These are phyloP conservation scores for Eucalyptus paniculata DNA, from an alignment of 345 rosid genomes.

Conservation along the genomic window DNA sequence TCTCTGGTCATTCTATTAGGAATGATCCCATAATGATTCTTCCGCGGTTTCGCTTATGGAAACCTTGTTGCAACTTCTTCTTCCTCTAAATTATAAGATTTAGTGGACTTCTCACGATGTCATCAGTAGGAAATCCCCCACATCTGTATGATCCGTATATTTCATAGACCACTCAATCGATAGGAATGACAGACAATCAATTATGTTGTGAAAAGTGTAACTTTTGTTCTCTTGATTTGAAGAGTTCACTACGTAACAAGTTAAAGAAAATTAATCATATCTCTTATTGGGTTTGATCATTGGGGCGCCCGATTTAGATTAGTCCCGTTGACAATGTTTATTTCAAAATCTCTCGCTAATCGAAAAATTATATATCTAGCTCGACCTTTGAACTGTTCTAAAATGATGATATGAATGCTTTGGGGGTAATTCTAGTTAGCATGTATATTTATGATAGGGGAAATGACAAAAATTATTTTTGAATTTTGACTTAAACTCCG, in stretches of 20 bases:
- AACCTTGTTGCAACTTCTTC: not conserved
- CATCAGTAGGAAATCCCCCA: not conserved
- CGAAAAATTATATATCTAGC: not conserved
- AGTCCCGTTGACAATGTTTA: not conserved
- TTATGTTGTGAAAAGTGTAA: not conserved
- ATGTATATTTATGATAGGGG: not conserved
- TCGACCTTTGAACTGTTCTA: not conserved
- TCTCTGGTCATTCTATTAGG: not conserved
- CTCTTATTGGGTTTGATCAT: not conserved
- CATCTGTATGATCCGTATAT: not conserved
- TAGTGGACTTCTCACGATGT: not conserved
- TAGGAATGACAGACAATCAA: not conserved
- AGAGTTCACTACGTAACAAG: not conserved
- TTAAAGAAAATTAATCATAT: not conserved
- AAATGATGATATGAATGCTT: not conserved
- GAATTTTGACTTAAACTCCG: no score
- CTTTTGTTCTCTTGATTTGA: not conserved
- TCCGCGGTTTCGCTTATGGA: not conserved
- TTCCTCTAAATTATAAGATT: not conserved
- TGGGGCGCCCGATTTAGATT: not conserved
- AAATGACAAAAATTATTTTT: no score
- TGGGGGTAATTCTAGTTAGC: not conserved
- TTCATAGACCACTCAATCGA: fast-evolving
- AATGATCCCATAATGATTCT: not conserved
- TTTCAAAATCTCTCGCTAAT: not conserved